These are phyloP conservation scores for Phytophthora podocarpi DNA, from an alignment of 352 stramenopile species.

Conservation along the genomic window DNA sequence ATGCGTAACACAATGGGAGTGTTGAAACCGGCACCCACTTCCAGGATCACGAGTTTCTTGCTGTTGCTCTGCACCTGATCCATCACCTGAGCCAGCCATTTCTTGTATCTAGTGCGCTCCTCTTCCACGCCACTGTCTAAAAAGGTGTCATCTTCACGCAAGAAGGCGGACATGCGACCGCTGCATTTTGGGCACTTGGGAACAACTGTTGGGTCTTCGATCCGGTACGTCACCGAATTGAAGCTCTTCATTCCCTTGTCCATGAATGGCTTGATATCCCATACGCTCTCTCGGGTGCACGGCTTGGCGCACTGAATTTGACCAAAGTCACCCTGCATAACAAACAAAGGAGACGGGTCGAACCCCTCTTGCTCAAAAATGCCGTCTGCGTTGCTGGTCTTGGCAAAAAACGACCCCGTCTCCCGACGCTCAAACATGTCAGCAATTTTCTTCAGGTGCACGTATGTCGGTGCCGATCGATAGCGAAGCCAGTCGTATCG, in stretches of 20 bases:
- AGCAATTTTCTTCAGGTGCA: slow-evolving; percentile 51
- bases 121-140: too few species aligned
- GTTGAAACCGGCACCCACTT: slow-evolving; percentile 77
- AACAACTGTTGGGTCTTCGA: slow-evolving; percentile 54
- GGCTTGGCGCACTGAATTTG: slow-evolving; percentile 57
- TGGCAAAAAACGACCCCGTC: slow-evolving; percentile 52
- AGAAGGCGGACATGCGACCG: slow-evolving; percentile 51
- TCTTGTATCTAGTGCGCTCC: slow-evolving; percentile 48
- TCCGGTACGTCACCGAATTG: slow-evolving; percentile 56
- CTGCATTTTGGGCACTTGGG: slow-evolving; percentile 55
- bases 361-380: slow-evolving; percentile 81
- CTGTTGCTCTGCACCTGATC: slow-evolving; percentile 33
- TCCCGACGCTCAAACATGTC: slow-evolving; percentile 37
- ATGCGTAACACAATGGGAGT: slow-evolving; percentile 64
- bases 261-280: slow-evolving; percentile 55
- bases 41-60: slow-evolving; percentile 73
- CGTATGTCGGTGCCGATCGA: slow-evolving; percentile 59
- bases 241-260: slow-evolving; percentile 54
- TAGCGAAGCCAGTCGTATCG: slow-evolving; percentile 55
- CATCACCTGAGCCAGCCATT: slow-evolving; percentile 43
- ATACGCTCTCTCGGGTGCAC: slow-evolving; percentile 56
- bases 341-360: slow-evolving; percentile 53
- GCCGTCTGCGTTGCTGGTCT: slow-evolving; percentile 74
- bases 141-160: slow-evolving; percentile 57
- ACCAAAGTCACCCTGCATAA: slow-evolving; percentile 72